phyloP scores from a whole-genome alignment of 1,139 yeast species.

The Suhomyces maxii region DNA sequence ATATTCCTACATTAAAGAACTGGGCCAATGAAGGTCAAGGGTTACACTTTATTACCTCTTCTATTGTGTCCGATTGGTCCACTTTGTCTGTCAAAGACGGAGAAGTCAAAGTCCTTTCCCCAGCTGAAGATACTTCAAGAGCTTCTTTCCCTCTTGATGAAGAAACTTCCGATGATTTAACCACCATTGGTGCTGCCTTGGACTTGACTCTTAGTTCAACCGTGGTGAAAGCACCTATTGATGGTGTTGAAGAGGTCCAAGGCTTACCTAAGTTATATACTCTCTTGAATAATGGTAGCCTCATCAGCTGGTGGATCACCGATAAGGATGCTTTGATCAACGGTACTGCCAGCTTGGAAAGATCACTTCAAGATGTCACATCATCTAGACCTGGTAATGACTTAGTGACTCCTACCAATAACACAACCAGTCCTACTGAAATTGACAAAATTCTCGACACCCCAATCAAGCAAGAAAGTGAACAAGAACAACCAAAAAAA shows the following conservation, averaged over 20 bases:
- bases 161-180: conserved; percentile 63
- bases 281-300: conserved; percentile 60
- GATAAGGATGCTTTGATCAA: conserved; percentile 48
- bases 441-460: background rate
- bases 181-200: conserved; percentile 66
- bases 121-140: conserved; percentile 65
- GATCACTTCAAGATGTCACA: conserved; percentile 12
- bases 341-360: conserved; percentile 21
- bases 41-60: conserved; percentile 50
- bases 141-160: conserved; percentile 73
- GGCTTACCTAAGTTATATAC: conserved; percentile 65
- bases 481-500: background rate
- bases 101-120: conserved; percentile 27
- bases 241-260: conserved; percentile 52
- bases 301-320: conserved; percentile 67
- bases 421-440: background rate
- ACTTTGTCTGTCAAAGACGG: conserved; percentile 33
- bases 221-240: conserved; percentile 52
- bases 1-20: conserved; percentile 38
- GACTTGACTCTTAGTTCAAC: conserved; percentile 50
- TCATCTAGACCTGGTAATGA: background rate
- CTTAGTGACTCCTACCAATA: background rate
- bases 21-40: conserved; percentile 40
- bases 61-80: conserved; percentile 57
- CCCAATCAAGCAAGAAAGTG: background rate